phyloP scores from a whole-genome alignment of 1,284 basidiomycete species.

The Ustilago cynodontis region DNA sequence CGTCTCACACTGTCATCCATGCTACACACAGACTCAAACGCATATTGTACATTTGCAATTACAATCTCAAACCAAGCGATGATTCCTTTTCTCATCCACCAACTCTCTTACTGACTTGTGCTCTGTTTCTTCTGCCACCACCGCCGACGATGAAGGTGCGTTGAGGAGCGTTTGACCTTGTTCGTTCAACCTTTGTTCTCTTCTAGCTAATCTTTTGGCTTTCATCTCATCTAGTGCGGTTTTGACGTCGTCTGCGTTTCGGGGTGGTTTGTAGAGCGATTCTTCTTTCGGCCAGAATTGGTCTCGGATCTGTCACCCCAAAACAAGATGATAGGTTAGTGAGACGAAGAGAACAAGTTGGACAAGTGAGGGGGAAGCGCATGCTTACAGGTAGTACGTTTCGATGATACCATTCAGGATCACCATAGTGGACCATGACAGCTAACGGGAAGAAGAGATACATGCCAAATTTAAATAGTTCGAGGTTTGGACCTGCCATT shows the following conservation, averaged over 20 bases:
- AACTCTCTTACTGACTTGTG: constrained; percentile 10
- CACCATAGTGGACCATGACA: constrained; percentile 85
- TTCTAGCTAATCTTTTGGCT: constrained; percentile 43
- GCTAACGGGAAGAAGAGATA: constrained; percentile 87
- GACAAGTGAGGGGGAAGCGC: neutral
- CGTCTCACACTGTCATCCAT: no score
- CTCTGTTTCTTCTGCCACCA: neutral
- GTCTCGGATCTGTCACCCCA: constrained; percentile 43
- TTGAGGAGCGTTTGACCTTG: constrained; percentile 11
- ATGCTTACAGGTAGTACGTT: constrained; percentile 81
- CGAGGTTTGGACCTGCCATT: constrained; percentile 81
- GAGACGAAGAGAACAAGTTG: neutral
- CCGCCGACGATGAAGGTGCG: neutral
- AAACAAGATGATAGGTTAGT: neutral
- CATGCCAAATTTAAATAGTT: constrained; percentile 67
- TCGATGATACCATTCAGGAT: constrained; percentile 83
- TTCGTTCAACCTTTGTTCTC: constrained; percentile 32
- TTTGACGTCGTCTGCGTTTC: constrained; percentile 47
- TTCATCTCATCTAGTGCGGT: constrained; percentile 54
- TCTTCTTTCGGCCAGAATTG: constrained; percentile 62
- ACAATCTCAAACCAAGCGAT: constrained; percentile 17
- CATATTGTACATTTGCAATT: neutral
- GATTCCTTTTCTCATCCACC: constrained; percentile 20
- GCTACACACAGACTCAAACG: neutral
- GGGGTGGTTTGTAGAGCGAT: constrained; percentile 55